A percentile compares a stretch with the other conserved stretches of the same genome.
Evolutionary conservation across 169 alveolate genomes (phyloP).

Genomic region (Besnoitia besnoiti): DNA sequence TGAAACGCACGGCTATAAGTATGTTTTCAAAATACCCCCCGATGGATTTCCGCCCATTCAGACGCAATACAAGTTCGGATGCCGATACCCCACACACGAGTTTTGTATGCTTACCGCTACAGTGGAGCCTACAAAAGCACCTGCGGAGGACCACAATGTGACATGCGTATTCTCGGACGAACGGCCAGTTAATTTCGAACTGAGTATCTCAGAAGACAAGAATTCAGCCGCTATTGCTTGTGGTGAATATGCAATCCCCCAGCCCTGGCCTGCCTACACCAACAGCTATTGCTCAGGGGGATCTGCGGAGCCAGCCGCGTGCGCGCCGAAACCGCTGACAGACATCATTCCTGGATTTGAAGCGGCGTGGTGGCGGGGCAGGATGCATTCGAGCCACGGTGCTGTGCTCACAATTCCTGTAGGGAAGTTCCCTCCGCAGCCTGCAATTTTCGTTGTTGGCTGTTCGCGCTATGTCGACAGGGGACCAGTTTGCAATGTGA

Average conservation of each 20-base stretch:
- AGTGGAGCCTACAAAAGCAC: background rate
- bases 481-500: background rate
- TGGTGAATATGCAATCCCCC: background rate
- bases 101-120: background rate
- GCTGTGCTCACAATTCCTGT: background rate
- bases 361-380: background rate
- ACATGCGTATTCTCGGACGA: background rate
- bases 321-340: background rate
- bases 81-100: background rate
- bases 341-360: background rate
- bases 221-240: background rate
- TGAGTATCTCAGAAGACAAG: background rate
- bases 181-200: background rate
- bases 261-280: background rate
- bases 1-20: background rate
- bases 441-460: background rate
- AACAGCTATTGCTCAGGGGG: background rate
- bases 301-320: background rate
- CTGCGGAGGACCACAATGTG: background rate
- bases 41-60: background rate
- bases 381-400: background rate
- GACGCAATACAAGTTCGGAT: background rate
- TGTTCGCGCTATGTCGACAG: background rate
- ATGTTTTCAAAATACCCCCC: background rate
- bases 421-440: background rate